Base-by-base conservation (phyloP, 495 filamentous ascomycete species). In the Niebla homalea region DNA sequence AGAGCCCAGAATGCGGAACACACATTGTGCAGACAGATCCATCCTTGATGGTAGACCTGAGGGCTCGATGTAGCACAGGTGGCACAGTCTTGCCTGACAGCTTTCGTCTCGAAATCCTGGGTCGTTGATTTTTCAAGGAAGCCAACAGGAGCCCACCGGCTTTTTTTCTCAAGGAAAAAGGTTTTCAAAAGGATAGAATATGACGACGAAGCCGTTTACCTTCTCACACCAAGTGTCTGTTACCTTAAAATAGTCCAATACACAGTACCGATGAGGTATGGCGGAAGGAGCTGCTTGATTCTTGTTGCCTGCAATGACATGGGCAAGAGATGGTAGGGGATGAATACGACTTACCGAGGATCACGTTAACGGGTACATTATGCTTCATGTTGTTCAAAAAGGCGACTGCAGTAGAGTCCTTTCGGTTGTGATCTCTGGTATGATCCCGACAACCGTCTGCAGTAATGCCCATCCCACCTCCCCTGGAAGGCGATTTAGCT, bases 221-320 rank as follows among this genome's bases (percentile, higher is more conserved):
- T 68, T 74, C 56, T 94, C 87, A 15, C 59, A 67, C 88, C 88
- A 94, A 1, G 88, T 64, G 32, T 84, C 65, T 0, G 81, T 85
- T 16, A 87, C 64, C 25, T 80, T 76, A 59, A 89, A 93, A 58
- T 70, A 82, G n/a, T 64, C 85, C 41, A 90, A 71, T 1, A 92
- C 79, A 44, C 76, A 79, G 55, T 83, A 93, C 0, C 72, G 68
- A 58, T 86, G 71, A 0, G 79, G 77, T 4, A 84, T 62, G 18
- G 69, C 64, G 7, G 72, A 70, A 0, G 71, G 69, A n/a, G 76
- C 70, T 2, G 71, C 57, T 0, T 56, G 62, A 52, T 84, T 79
- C 4, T 64, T 59, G 29, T 72, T 57, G 0, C 80, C 84, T 77
- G 53, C 21, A 42, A 60, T 56, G 20, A 60, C 26, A 54, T 53